Evolutionary conservation across 129 eudicot species (phyloP), one percentile per base, ranked within the genome.

Genomic region (Oenanthe sinensis): DNA sequence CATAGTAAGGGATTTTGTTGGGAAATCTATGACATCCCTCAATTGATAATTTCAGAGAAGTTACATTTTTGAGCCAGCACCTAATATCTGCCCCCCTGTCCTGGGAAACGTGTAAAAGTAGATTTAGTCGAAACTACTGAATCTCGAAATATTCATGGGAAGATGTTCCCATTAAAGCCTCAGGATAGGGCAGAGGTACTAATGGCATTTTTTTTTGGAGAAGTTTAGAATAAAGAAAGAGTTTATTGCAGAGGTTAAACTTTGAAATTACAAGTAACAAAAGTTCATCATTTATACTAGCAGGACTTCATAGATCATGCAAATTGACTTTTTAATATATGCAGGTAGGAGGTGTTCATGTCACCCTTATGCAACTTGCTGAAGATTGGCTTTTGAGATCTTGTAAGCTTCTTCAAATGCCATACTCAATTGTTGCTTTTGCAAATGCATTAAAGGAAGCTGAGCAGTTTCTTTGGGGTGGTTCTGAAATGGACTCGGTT

Each of bases 391-490:
- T 87, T 39, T 74, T 86, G 81, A 90, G 86, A 68, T 84, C 95
- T 45, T 83, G 93, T 84, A 86, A 89, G 86, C 85, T 96, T 80
- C 88, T 92, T 81, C 85, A 92, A 75, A 84, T 83, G 84, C 95
- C 99, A 62, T 96, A 90, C 84, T 85, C 91, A 44, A 58, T 55
- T 46, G 82, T 76, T 60, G 87, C 89, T 71, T 96, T 88, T 90
- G 86, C 76, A 50, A 79, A 72, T 80, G 90, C 89, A 72, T 77
- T 96, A 77, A 86, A 89, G 85, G 92, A 90, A 89, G 97, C 97
- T 8, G 86, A 90, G 69, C 95, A 96, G 77, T 96, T 92, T 85
- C 88, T 96, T 81, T 96, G 99, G 99, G 97, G 97, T 86, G 99
- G 99, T 82, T 77, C 88, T 67, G 99, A 96, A 85, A 96, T 96